Evolutionary conservation across 495 filamentous ascomycete species (phyloP).

Genomic region (Mytilinidion resinicola): DNA sequence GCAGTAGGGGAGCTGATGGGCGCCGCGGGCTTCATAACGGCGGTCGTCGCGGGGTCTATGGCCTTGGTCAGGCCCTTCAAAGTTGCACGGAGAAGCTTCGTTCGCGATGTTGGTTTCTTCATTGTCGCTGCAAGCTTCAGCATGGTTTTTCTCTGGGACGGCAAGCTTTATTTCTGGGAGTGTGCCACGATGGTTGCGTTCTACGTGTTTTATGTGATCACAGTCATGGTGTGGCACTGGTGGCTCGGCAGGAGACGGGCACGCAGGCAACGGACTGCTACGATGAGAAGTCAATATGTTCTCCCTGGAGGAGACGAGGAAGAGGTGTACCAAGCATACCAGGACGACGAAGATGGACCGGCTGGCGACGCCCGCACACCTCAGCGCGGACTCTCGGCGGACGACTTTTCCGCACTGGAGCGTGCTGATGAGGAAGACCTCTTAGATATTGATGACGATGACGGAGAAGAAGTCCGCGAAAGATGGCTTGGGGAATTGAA

Average conservation of each 20-base stretch:
- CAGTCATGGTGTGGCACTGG: constrained; percentile 93
- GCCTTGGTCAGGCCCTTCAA: constrained; percentile 88
- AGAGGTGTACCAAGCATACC: constrained; percentile 60
- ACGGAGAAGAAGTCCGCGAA: constrained; percentile 66
- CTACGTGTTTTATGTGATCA: constrained; percentile 83
- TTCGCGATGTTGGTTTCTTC: constrained; percentile 92
- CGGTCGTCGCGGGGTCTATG: constrained; percentile 98
- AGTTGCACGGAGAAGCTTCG: constrained; percentile 79
- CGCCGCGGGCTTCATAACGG: constrained; percentile 92
- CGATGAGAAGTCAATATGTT: constrained; percentile 67
- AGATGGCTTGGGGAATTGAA: constrained; percentile 74
- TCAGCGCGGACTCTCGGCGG: constrained; percentile 45
- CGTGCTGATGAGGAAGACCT: constrained; percentile 45
- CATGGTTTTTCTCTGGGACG: constrained; percentile 82
- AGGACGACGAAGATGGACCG: constrained; percentile 61
- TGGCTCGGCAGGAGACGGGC: constrained; percentile 56
- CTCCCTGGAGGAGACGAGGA: constrained; percentile 62
- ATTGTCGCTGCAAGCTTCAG: constrained; percentile 80
- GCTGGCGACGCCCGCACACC: constrained; percentile 46
- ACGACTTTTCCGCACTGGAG: constrained; percentile 72
- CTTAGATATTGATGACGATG: constrained; percentile 48
- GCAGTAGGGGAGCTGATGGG: constrained; percentile 94
- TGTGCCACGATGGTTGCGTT: constrained; percentile 84
- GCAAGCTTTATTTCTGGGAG: constrained; percentile 79
- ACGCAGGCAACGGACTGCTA: constrained; percentile 55